Percentiles rank a stretch among this genome's conserved stretches.
Conservation (phyloP, 169 alveolate species). For the Cryptosporidium xiaoi region DNA sequence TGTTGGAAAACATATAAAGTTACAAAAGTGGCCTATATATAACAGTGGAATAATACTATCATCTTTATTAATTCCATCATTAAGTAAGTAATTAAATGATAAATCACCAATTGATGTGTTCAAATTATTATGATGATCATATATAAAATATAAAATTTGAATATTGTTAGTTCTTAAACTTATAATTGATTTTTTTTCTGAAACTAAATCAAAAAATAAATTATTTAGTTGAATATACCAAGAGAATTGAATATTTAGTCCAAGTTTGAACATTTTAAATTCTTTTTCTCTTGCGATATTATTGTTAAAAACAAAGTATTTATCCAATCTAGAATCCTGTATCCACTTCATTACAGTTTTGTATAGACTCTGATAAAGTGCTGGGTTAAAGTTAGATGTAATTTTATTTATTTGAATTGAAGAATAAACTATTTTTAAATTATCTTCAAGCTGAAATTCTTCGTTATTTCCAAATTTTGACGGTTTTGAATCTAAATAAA, state of each 20-base stretch:
- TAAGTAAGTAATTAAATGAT: background rate
- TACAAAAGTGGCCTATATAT: background rate
- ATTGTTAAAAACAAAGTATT: conserved; percentile 6
- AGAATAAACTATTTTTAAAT: conserved; percentile 7
- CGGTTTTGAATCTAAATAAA: conserved; percentile 35
- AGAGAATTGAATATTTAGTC: conserved; percentile 32
- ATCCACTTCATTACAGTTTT: conserved; percentile 4
- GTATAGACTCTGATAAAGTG: conserved; percentile 31
- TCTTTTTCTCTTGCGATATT: conserved; percentile 41
- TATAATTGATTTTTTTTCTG: conserved; percentile 17
- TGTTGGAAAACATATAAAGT: conserved; percentile 17
- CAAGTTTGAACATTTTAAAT: conserved; percentile 37
- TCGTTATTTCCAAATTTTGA: background rate
- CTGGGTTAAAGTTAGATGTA: conserved; percentile 50
- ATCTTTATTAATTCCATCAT: background rate
- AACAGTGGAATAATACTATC: conserved; percentile 14
- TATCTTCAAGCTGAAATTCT: conserved; percentile 18
- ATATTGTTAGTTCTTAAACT: background rate
- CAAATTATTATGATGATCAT: conserved; percentile 24
- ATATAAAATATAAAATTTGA: conserved; percentile 19
- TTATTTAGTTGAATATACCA: conserved; percentile 51
- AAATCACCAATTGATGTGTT: conserved; percentile 19
- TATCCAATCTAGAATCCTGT: conserved; percentile 15
- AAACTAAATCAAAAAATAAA: conserved; percentile 43
- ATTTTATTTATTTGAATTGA: conserved; percentile 26